These are phyloP conservation scores for Calonectria ilicicola DNA, from an alignment of 2,329 filamentous ascomycete genomes.

Conservation along the genomic window DNA sequence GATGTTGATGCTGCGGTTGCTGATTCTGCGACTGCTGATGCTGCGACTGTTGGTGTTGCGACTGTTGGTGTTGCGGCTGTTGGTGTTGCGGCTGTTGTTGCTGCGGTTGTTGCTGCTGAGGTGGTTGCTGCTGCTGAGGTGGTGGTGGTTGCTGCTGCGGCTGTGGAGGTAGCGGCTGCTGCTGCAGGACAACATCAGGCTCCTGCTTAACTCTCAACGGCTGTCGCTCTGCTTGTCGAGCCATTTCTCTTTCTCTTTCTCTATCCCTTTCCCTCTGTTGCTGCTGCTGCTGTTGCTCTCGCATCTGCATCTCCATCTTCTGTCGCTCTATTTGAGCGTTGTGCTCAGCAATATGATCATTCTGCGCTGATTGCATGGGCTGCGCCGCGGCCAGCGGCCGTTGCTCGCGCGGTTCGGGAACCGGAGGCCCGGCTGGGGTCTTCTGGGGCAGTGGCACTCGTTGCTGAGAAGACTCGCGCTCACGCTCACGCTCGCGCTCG, in stretches of 20 bases:
- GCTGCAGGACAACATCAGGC: constrained; percentile 51
- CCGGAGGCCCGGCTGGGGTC: constrained; percentile 43
- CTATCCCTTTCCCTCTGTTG: constrained; percentile 32
- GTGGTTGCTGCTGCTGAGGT: no score
- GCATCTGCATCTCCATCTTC: constrained; percentile 46
- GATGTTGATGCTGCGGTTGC: background rate
- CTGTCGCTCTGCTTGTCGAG: constrained; percentile 45
- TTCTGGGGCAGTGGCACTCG: constrained; percentile 57
- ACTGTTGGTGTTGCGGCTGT: no score
- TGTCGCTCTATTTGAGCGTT: constrained; percentile 47
- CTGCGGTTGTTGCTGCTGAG: no score
- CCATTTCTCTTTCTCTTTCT: constrained; percentile 27
- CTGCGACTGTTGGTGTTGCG: background rate
- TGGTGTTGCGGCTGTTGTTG: no score
- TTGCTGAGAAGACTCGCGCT: constrained; percentile 49
- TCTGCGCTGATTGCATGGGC: constrained; percentile 47
- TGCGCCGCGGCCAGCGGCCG: constrained; percentile 50
- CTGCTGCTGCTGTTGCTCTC: constrained; percentile 42
- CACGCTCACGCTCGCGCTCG: constrained; percentile 24
- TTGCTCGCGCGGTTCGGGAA: constrained; percentile 50
- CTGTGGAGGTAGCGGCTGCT: background rate
- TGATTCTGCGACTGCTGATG: background rate
- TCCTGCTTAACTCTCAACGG: constrained; percentile 62
- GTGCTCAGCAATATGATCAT: constrained; percentile 49
- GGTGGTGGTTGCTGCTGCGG: background rate